phyloP scores from a whole-genome alignment of 2,329 filamentous ascomycete species.

The Aquanectria penicillioides region DNA sequence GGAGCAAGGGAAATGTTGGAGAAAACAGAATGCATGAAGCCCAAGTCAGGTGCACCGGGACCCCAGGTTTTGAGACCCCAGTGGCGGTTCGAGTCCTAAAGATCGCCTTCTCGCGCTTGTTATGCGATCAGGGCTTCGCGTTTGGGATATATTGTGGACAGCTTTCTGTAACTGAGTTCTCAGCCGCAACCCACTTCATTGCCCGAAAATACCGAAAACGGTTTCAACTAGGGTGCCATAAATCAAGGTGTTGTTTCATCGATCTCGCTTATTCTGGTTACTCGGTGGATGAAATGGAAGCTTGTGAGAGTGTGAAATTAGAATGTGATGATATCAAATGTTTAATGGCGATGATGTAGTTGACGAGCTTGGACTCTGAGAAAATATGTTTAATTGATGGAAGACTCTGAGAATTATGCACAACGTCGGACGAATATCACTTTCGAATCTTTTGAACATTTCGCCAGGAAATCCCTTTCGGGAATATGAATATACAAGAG shows the following conservation, averaged over 20 bases:
- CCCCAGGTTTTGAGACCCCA: background rate
- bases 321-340: background rate
- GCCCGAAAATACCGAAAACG: background rate
- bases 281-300: conserved; percentile 9
- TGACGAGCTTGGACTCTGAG: background rate
- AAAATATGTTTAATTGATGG: background rate
- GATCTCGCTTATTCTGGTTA: conserved; percentile 15
- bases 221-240: conserved; percentile 2
- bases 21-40: conserved; percentile 12
- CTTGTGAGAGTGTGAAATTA: background rate
- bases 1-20: background rate
- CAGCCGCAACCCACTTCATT: background rate
- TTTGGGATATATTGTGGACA: conserved; percentile 14
- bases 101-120: conserved; percentile 11
- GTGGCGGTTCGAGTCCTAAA: conserved; percentile 1
- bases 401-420: background rate
- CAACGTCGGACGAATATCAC: background rate
- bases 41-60: background rate
- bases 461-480: no score
- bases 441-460: no score
- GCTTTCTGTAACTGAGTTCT: background rate
- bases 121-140: conserved; percentile 14
- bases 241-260: conserved; percentile 15
- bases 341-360: conserved; percentile 1
- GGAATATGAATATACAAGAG: background rate